Conservation (phyloP, 805 yeast genomes). For the Yamadazyma sp. region DNA sequence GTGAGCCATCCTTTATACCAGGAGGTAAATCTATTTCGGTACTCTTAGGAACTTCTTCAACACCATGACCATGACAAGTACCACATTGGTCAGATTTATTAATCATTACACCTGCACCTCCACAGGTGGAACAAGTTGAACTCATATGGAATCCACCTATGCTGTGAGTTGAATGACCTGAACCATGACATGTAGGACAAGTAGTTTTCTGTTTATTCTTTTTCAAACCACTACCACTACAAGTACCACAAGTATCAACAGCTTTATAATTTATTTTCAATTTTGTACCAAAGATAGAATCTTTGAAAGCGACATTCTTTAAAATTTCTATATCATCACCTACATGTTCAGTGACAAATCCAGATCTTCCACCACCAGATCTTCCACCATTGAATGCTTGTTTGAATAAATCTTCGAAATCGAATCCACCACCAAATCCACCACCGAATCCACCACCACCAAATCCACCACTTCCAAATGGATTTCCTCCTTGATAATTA, state of each 20-base stretch:
- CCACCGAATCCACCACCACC: conserved; percentile 53
- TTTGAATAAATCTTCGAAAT: conserved; percentile 44
- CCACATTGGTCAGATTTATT: conserved; percentile 67
- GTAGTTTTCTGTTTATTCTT: conserved; percentile 69
- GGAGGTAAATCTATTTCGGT: conserved; percentile 83
- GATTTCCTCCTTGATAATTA: conserved; percentile 46
- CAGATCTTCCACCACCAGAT: conserved; percentile 37
- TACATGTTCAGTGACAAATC: conserved; percentile 70
- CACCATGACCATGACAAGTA: conserved; percentile 89
- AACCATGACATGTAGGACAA: conserved; percentile 86
- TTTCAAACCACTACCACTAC: conserved; percentile 86
- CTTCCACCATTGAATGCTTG: conserved; percentile 51
- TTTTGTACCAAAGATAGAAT: conserved; percentile 79
- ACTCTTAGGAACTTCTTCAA: conserved; percentile 59
- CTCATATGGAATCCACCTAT: conserved; percentile 97
- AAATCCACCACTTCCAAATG: conserved; percentile 28
- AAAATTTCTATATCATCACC: conserved; percentile 87
- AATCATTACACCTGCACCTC: conserved; percentile 82
- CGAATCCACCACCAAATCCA: conserved; percentile 52
- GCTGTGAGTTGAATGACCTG: conserved; percentile 84
- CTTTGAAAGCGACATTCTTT: conserved; percentile 74
- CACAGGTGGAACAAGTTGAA: conserved; percentile 83
- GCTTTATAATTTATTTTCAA: conserved; percentile 67
- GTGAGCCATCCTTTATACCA: conserved; percentile 83
- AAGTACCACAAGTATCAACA: conserved; percentile 71